Evolutionary conservation across 2,329 filamentous ascomycete genomes (phyloP).

Genomic region (Colletotrichum brevisporum): DNA sequence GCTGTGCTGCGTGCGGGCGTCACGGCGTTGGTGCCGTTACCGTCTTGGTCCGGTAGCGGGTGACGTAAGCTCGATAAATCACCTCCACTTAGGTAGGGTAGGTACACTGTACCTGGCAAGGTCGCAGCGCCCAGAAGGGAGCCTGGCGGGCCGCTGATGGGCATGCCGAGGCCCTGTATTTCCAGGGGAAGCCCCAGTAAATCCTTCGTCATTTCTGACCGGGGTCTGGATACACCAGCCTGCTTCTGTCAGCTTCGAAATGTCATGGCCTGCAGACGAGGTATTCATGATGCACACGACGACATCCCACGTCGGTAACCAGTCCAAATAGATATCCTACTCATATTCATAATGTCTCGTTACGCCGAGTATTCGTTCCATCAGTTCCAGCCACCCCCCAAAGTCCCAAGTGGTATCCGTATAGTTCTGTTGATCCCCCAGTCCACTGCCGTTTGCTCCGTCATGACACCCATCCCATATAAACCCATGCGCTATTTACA

Average conservation of each 20-base stretch:
- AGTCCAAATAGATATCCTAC: too few relatives aligned
- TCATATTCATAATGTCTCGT: background rate
- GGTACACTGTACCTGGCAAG: too few relatives aligned
- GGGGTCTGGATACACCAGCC: too few relatives aligned
- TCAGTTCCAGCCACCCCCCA: background rate
- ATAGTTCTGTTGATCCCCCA: slow-evolving; percentile 29
- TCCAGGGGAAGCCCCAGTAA: slow-evolving; percentile 24
- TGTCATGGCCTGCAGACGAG: background rate
- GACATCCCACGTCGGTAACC: background rate
- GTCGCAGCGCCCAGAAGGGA: too few relatives aligned
- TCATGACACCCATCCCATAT: slow-evolving; percentile 21
- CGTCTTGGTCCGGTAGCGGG: background rate
- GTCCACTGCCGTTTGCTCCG: slow-evolving; percentile 13
- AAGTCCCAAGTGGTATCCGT: slow-evolving; percentile 11
- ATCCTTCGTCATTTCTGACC: background rate
- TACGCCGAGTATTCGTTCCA: background rate
- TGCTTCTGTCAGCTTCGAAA: too few relatives aligned
- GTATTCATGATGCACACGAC: background rate
- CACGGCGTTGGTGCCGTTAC: background rate
- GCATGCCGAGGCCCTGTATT: background rate
- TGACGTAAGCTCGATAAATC: too few relatives aligned
- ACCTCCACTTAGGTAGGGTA: too few relatives aligned
- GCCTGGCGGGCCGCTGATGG: too few relatives aligned
- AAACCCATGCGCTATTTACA: slow-evolving; percentile 27
- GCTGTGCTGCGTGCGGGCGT: too few relatives aligned